A percentile compares a stretch with the other conserved stretches of the same genome.
phyloP scores from a whole-genome alignment of 2,329 filamentous ascomycete genomes.

The Penicillium nordicum region DNA sequence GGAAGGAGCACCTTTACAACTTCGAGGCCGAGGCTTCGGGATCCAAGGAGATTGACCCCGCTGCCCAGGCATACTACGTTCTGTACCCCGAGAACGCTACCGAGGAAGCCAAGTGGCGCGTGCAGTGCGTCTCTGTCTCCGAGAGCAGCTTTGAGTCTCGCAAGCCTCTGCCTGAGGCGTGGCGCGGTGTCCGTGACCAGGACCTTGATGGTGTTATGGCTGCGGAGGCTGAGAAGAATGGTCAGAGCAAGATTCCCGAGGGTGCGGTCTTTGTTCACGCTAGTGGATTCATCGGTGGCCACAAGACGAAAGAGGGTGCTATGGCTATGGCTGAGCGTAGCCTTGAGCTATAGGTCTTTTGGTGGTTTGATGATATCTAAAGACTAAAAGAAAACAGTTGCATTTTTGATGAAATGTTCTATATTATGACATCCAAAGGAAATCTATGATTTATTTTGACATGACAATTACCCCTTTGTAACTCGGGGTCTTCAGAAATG shows the following conservation, averaged over 20 bases:
- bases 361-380: background rate
- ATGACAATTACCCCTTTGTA: background rate
- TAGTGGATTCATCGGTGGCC: slow-evolving; percentile 92
- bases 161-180: slow-evolving; percentile 83
- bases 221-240: slow-evolving; percentile 37
- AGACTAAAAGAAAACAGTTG: slow-evolving; percentile 3
- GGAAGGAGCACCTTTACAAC: slow-evolving; percentile 93
- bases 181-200: slow-evolving; percentile 86
- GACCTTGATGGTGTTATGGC: slow-evolving; percentile 64
- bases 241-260: slow-evolving; percentile 38
- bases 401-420: background rate
- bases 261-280: slow-evolving; percentile 90
- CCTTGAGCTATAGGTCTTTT: slow-evolving; percentile 26
- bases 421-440: slow-evolving; percentile 1
- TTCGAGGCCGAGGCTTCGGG: slow-evolving; percentile 62
- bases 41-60: slow-evolving; percentile 37
- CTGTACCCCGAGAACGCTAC: slow-evolving; percentile 81
- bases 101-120: slow-evolving; percentile 80
- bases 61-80: slow-evolving; percentile 72
- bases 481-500: background rate
- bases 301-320: slow-evolving; percentile 84
- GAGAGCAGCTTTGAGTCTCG: slow-evolving; percentile 87
- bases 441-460: background rate
- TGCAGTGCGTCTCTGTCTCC: slow-evolving; percentile 83
- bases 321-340: slow-evolving; percentile 68